These are phyloP conservation scores for Dendrobium catenatum DNA, from an alignment of 106 monocot genomes.

Conservation along the genomic window DNA sequence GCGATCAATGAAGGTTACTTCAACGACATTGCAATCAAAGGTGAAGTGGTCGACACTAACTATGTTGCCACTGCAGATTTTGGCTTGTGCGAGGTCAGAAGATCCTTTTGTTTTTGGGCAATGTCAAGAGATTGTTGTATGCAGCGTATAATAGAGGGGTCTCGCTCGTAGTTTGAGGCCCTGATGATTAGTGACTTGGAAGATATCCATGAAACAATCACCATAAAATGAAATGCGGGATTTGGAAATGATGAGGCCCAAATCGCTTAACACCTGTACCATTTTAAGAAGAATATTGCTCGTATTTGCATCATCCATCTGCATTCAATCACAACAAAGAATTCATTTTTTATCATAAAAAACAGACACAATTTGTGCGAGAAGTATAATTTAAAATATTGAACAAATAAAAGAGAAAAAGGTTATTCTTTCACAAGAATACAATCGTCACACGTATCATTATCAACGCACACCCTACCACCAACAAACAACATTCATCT, in stretches of 20 bases:
- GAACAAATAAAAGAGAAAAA: background rate
- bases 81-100: no score
- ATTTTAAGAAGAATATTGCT: background rate
- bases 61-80: conserved; percentile 38
- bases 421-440: conserved; percentile 45
- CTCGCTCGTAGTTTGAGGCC: conserved; percentile 44
- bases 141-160: conserved; percentile 25
- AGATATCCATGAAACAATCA: conserved; percentile 66
- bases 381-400: no score
- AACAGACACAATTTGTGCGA: no score
- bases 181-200: conserved; percentile 46
- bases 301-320: conserved; percentile 7
- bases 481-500: background rate
- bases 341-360: no score
- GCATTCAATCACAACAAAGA: background rate
- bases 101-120: background rate
- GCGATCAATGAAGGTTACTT: conserved; percentile 21
- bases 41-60: conserved; percentile 21
- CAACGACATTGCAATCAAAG: conserved; percentile 18
- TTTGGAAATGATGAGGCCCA: conserved; percentile 17
- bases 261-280: conserved; percentile 9
- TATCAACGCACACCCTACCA: conserved; percentile 49
- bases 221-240: conserved; percentile 61
- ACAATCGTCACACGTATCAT: conserved; percentile 41
- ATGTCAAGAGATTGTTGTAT: conserved; percentile 12